phyloP scores from a whole-genome alignment of 306 rosid genomes.

The Vachellia pachyceras region DNA sequence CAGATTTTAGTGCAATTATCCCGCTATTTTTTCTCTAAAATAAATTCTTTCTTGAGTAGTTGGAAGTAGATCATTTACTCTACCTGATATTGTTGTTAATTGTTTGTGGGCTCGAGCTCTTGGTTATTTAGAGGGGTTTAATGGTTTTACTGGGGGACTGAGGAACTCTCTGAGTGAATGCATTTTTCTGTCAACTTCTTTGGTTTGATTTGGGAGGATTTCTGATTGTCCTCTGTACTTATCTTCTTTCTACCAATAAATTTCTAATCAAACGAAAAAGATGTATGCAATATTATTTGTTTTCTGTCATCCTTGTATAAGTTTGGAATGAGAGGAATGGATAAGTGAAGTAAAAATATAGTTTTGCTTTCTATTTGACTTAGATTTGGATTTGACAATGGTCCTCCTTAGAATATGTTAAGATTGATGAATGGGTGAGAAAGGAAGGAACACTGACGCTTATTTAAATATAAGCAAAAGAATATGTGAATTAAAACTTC shows the following conservation, averaged over 20 bases:
- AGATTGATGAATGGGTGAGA: neutral
- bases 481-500: neutral
- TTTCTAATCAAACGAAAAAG: neutral
- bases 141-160: neutral
- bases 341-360: neutral
- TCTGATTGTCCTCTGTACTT: conserved; percentile 25
- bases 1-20: too few relatives aligned
- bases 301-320: neutral
- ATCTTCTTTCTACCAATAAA: neutral
- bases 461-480: neutral
- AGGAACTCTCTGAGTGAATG: neutral
- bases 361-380: neutral
- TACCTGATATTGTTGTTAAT: neutral
- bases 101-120: conserved; percentile 26
- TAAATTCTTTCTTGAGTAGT: neutral
- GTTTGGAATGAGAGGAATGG: neutral
- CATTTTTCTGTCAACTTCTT: neutral
- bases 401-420: neutral
- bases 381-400: neutral
- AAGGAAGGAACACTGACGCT: neutral
- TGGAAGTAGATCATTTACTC: neutral
- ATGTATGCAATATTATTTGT: conserved; percentile 15
- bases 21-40: too few relatives aligned
- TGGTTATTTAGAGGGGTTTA: conserved; percentile 6
- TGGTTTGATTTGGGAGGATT: neutral